Evolutionary conservation across 805 yeast genomes (phyloP), one percentile per base, ranked within the genome.

Genomic region (Jamesozyma spencerorum): DNA sequence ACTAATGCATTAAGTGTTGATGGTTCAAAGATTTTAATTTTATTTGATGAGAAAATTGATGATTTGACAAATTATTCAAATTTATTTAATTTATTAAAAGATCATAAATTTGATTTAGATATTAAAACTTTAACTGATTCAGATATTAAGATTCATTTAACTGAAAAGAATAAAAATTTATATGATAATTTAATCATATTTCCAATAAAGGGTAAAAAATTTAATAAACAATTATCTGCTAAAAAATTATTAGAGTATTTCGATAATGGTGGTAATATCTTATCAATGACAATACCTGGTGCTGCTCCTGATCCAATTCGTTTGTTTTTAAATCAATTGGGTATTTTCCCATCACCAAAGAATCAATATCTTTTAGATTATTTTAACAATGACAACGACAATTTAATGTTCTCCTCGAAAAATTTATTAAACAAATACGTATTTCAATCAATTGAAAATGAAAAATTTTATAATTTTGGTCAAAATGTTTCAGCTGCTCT

Each of bases 301-400:
- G 74, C 72, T 14, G 74, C 72, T 12, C 75, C 81, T 31, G 85
- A 82, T 19, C 74, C 80, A 15, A 63, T 82, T 27, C 75, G 85
- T 45, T 65, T 72, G 2, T 80, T 82, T 52, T 71, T 85, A 48
- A 75, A 78, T 53, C 86, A 88, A 57, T 63, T 88, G 48, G 98
- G 96, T 26, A 79, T 92, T 38, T 75, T 69, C 53, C 84, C 96
- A 43, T 74, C 92, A 37, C 94, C 95, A 43, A 82, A 77, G 55
- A 80, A 77, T 38, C 78, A 75, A 58, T 60, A 66, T 40, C 64
- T 81, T 34, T 59, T 70, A 6, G 95, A 87, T 60, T 80, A 82
- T 59, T 85, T 85, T 64, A 50, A 53, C 20, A 36, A 40, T 13
- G 32, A 26, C 6, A 12, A 36, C 34, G 18, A 31, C 17, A 30